Evolutionary conservation across 352 stramenopile genomes (phyloP).

Genomic region (Phytophthora europaea): DNA sequence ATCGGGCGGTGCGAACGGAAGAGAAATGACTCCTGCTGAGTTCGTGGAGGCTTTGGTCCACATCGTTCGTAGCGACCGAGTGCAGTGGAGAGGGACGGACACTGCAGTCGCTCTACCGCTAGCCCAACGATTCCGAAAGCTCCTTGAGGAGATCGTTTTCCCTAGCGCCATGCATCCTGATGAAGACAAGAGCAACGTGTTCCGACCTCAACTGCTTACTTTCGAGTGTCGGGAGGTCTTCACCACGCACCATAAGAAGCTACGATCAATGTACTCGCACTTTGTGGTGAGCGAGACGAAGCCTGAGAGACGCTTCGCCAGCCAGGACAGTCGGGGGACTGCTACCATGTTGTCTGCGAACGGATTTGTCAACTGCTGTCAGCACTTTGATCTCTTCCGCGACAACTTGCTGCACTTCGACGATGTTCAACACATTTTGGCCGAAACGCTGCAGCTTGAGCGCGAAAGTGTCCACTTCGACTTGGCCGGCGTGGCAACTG

Average conservation of each 20-base stretch:
- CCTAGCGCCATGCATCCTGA: constrained; percentile 59
- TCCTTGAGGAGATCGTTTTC: constrained; percentile 67
- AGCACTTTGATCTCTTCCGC: constrained; percentile 64
- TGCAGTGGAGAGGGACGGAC: constrained; percentile 26
- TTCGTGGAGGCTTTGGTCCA: constrained; percentile 77
- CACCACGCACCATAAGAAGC: constrained; percentile 55
- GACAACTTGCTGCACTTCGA: constrained; percentile 72
- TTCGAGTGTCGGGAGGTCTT: constrained; percentile 65
- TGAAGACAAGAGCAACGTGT: constrained; percentile 57
- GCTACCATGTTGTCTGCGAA: constrained; percentile 59
- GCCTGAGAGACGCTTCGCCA: neutral
- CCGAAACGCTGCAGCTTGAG: constrained; percentile 70
- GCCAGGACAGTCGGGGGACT: constrained; percentile 23
- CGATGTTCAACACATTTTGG: constrained; percentile 69
- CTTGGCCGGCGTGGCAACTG: neutral
- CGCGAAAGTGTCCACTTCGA: constrained; percentile 63
- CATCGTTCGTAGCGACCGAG: constrained; percentile 53
- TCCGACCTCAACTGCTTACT: constrained; percentile 57
- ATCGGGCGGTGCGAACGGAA: neutral
- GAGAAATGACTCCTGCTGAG: constrained; percentile 72
- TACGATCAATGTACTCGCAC: constrained; percentile 53
- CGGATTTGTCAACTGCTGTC: constrained; percentile 54
- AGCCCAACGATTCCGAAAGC: constrained; percentile 51
- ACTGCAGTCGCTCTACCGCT: constrained; percentile 23
- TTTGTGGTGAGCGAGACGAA: constrained; percentile 44